Conservation (phyloP, 2,329 filamentous ascomycete genomes). For the Huntiella decipiens region DNA sequence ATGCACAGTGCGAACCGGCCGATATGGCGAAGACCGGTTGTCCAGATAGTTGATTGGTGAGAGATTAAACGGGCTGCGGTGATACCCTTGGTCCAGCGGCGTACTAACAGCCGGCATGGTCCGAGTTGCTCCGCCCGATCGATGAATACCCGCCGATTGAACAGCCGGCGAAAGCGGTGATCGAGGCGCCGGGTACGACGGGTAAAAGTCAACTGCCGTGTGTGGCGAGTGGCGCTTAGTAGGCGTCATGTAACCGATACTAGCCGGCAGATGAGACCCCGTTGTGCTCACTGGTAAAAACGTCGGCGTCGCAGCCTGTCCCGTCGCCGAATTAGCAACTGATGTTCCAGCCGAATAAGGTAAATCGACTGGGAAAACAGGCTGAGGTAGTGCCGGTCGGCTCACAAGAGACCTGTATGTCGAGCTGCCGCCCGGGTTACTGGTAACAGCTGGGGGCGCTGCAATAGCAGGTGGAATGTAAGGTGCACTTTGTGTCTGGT, state of each 20-base stretch:
- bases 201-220: slow-evolving; percentile 20
- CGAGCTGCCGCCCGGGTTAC: neutral
- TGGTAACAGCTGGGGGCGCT: neutral
- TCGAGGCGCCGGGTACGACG: slow-evolving; percentile 14
- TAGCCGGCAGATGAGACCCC: slow-evolving; percentile 9
- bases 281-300: slow-evolving; percentile 5
- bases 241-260: slow-evolving; percentile 26
- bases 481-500: neutral
- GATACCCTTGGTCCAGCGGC: neutral
- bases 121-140: slow-evolving; percentile 2
- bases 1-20: slow-evolving; percentile 73
- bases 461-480: neutral
- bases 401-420: neutral
- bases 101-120: neutral
- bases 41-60: slow-evolving; percentile 78
- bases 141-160: neutral
- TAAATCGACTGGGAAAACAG: neutral
- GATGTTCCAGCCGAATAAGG: neutral
- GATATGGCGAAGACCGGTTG: slow-evolving; percentile 80
- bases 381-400: neutral
- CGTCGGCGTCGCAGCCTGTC: slow-evolving; percentile 1
- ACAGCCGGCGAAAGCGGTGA: slow-evolving; percentile 26
- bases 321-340: neutral
- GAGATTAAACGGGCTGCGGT: slow-evolving; percentile 21
- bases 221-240: slow-evolving; percentile 34